Evolutionary conservation across 108 stramenopile species (phyloP).

Genomic region (Fistulifera solaris): DNA sequence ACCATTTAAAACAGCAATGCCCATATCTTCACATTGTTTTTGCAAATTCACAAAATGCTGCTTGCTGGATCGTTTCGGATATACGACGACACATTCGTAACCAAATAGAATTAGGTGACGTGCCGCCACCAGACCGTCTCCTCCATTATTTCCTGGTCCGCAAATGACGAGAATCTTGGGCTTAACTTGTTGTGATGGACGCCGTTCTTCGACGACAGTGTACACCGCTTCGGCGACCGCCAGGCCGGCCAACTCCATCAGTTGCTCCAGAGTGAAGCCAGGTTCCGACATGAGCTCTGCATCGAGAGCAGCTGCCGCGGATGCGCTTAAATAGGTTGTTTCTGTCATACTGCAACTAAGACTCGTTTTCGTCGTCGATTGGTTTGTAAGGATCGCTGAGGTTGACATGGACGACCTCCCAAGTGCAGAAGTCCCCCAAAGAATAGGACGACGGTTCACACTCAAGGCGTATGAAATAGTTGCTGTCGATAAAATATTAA

Average conservation of each 20-base stretch:
- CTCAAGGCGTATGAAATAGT: too few relatives aligned
- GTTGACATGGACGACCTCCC: too few relatives aligned
- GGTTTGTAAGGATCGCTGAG: too few relatives aligned
- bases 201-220: slow-evolving; percentile 21
- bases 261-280: slow-evolving; percentile 91
- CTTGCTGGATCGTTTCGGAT: slow-evolving; percentile 73
- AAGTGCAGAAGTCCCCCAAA: too few relatives aligned
- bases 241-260: slow-evolving; percentile 99
- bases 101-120: slow-evolving; percentile 92
- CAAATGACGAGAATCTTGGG: slow-evolving; percentile 49
- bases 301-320: slow-evolving; percentile 82
- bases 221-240: slow-evolving; percentile 88
- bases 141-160: slow-evolving; percentile 99
- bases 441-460: too few relatives aligned
- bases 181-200: slow-evolving; percentile 9
- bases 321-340: slow-evolving; percentile 45
- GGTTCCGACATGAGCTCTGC: slow-evolving; percentile 88
- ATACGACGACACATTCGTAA: slow-evolving; percentile 71
- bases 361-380: too few relatives aligned
- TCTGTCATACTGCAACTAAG: too few relatives aligned
- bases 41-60: slow-evolving; percentile 75
- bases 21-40: slow-evolving; percentile 79
- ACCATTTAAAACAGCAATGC: slow-evolving; percentile 48
- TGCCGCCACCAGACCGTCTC: slow-evolving; percentile 98
- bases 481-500: too few relatives aligned